These are phyloP conservation scores for Lanzia echinophila DNA, from an alignment of 2,329 filamentous ascomycete genomes.

Conservation along the genomic window DNA sequence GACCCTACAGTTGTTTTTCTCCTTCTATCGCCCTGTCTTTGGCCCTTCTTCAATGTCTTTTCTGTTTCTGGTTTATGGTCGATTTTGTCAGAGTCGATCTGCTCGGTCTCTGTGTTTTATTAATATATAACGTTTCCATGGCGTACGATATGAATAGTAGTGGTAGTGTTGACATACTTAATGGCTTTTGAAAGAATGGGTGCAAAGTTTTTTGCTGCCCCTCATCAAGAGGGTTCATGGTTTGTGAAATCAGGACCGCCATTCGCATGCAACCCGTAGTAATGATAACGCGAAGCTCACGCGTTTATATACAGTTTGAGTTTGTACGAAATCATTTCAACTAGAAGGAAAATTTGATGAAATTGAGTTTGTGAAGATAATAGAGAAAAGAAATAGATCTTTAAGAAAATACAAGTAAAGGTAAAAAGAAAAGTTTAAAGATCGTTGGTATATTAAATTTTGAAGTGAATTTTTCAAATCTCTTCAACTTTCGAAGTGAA, in stretches of 20 bases:
- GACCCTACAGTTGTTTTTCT: background rate
- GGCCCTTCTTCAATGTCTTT: background rate
- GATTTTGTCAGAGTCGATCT: background rate
- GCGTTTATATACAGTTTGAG: constrained; percentile 14
- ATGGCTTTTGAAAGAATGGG: constrained; percentile 28
- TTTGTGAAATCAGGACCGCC: constrained; percentile 26
- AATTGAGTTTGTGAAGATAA: background rate
- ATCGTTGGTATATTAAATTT: background rate
- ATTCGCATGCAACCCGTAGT: constrained; percentile 15
- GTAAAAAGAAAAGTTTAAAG: background rate
- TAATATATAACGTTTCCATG: background rate
- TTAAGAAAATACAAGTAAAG: background rate
- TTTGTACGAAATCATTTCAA: background rate
- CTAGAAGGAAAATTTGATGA: background rate
- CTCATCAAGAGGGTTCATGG: constrained; percentile 25
- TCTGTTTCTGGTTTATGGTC: background rate
- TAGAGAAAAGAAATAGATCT: background rate
- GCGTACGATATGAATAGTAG: background rate
- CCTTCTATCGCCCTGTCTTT: background rate
- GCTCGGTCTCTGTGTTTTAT: background rate
- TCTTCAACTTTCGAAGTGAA: background rate
- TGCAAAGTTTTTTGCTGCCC: constrained; percentile 21
- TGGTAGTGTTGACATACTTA: constrained; percentile 19
- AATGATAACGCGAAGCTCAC: constrained; percentile 22
- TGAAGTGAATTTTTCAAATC: background rate